phyloP scores from a whole-genome alignment of 164 flowering plant genomes.

The Warburgia ugandensis region DNA sequence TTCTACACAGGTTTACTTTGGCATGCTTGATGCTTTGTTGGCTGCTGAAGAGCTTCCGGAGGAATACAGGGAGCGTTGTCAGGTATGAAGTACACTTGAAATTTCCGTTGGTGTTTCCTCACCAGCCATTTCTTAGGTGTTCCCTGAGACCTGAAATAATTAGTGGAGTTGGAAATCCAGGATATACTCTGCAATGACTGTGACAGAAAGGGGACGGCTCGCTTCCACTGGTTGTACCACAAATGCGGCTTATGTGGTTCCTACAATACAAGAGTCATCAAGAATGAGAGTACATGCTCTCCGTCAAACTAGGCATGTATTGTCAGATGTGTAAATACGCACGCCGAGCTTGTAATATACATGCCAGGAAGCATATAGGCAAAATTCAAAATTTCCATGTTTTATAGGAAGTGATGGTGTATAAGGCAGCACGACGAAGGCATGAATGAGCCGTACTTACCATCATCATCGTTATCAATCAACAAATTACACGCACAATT shows the following conservation, averaged over 20 bases:
- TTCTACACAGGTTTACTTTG: constrained; percentile 68
- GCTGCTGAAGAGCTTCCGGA: constrained; percentile 89
- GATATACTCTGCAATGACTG: constrained; percentile 90
- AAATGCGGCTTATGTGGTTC: constrained; percentile 80
- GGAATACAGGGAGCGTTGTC: constrained; percentile 73
- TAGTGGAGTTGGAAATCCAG: constrained; percentile 28
- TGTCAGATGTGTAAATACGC: constrained; percentile 17
- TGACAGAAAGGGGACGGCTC: constrained; percentile 56
- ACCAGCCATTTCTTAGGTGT: too few relatives aligned
- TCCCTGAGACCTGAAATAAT: too few relatives aligned
- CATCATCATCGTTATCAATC: too few relatives aligned
- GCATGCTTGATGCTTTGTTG: constrained; percentile 85
- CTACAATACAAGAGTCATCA: constrained; percentile 76
- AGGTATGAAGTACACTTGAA: too few relatives aligned
- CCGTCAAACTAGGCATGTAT: constrained; percentile 10
- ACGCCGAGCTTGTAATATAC: constrained; percentile 14
- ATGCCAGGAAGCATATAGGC: background rate
- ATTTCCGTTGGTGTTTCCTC: too few relatives aligned
- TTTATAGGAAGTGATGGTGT: too few relatives aligned
- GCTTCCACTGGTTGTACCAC: constrained; percentile 92
- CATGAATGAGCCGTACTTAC: too few relatives aligned
- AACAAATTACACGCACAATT: too few relatives aligned
- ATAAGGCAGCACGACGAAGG: too few relatives aligned
- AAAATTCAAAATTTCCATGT: too few relatives aligned
- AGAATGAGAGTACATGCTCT: constrained; percentile 32